Base-by-base conservation (phyloP, 2,329 filamentous ascomycete species). In the Aureobasidium subglaciale region DNA sequence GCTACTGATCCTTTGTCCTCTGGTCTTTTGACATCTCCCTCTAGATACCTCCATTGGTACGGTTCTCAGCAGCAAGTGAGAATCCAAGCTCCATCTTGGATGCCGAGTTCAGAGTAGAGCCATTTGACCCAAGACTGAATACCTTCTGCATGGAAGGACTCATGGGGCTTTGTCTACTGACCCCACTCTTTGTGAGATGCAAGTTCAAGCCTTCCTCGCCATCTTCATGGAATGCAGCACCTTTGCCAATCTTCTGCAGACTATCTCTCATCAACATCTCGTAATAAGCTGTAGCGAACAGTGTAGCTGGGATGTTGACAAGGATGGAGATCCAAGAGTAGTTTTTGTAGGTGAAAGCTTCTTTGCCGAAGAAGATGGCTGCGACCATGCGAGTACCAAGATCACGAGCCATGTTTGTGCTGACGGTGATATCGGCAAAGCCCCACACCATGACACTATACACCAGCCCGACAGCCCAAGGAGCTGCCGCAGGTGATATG, bases 371-470 rank as follows among this genome's bases (percentile, higher is more conserved):
- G 67, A 82, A 82, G 58, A 82, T 82, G 15, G 78, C 78, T 5
- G 78, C 79, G 1, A 83, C 80, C 24, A 83, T 75, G 16, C 81
- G 75, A 1, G 78, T 77, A n/a, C 81, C 81, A 13, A 83, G 68
- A 63, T 84, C 81, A 62, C 80, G 70, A 10, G 81, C 80, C 29
- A 80, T 63, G 65, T 84, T 84, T 13, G 79, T 81, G 35, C 71
- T 74, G 60, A 83, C 77, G 11, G 77, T 79, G 43, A 79, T 71
- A 56, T 71, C 71, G 9, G 78, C 80, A 60, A 82, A 83, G 3
- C 77, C 79, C 78, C 80, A 83, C 38, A 80, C 58, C 62, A 68
- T 67, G n/a, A 57, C 68, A 3, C 71, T 78, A 64, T 81, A 83
- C 5, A 73, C 79, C 4, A 82, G 62, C 10, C 81, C 80, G 60